phyloP scores from a whole-genome alignment of 192 early-diverging fungal species.

The Neocallimastix lanati region DNA sequence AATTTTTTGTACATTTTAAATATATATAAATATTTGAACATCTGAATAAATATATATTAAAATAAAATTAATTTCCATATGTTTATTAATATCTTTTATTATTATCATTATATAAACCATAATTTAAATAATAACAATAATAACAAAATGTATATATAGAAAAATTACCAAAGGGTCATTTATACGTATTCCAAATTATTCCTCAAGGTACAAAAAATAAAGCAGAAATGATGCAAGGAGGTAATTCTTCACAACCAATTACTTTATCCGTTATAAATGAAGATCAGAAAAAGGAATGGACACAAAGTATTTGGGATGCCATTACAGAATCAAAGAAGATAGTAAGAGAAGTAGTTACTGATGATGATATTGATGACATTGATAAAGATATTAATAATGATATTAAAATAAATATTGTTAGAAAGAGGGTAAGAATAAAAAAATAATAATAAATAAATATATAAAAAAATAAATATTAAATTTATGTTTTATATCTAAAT shows the following conservation, averaged over 20 bases:
- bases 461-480: no score
- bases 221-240: background rate
- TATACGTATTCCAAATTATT: slow-evolving; percentile 8
- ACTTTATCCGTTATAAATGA: background rate
- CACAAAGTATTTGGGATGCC: background rate
- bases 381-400: background rate
- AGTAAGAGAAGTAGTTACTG: background rate
- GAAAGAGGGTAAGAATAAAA: background rate
- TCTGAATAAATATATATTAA: no score
- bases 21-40: no score
- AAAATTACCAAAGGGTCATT: slow-evolving; percentile 7
- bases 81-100: no score
- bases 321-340: background rate
- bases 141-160: no score
- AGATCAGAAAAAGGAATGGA: background rate
- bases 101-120: no score
- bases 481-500: no score
- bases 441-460: no score
- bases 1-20: no score
- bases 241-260: background rate
- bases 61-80: no score
- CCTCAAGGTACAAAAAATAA: background rate
- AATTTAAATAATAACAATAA: no score
- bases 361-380: background rate
- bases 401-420: background rate